Evolutionary conservation across 2,329 filamentous ascomycete species (phyloP), one percentile per base, ranked within the genome.

Genomic region (Elsinoe fawcettii): DNA sequence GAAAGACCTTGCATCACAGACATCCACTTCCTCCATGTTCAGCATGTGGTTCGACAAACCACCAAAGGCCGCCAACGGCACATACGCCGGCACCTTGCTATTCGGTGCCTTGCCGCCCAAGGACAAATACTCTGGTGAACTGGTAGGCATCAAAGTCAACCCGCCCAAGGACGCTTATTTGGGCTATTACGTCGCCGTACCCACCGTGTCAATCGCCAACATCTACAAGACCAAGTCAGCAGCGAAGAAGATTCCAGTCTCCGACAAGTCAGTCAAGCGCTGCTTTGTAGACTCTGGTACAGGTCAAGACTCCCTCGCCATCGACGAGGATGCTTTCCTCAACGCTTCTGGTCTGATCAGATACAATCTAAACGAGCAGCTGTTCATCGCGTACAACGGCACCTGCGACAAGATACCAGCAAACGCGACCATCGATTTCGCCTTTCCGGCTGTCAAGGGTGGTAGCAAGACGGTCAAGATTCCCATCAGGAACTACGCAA

Each of bases 21-120:
- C 67, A 1, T 49, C 57, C 18, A 67, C 70, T 43, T 61, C 59
- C 5, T 64, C 64, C 20, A 60, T 65, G 18, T 67, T 70, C 6
- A 64, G 68, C 62, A 66, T 71, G 63, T 72, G 70, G 69, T 70
- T 71, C 59, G 67, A 71, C 55, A 60, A 65, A 51, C 60, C 64
- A 8, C 63, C 65, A 5, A 58, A 57, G 2, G 61, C 61, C 30
- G 46, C 60, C 14, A 47, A 59, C 12, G 65, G 62, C 27, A 64
- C 65, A 9, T 66, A 64, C 53, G 65, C 62, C 0, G 70, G 70
- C 47, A 66, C 64, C 18, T 63, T 63, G 2, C 60, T 72, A 3
- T 66, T 70, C 57, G 69, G 70, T 44, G 69, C 65, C n/a, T 63
- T 71, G 11, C 55, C 55, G 51, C 68, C 70, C 51, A 63, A 58